phyloP scores from a whole-genome alignment of 1,139 yeast genomes.

The Pichia sp. region DNA sequence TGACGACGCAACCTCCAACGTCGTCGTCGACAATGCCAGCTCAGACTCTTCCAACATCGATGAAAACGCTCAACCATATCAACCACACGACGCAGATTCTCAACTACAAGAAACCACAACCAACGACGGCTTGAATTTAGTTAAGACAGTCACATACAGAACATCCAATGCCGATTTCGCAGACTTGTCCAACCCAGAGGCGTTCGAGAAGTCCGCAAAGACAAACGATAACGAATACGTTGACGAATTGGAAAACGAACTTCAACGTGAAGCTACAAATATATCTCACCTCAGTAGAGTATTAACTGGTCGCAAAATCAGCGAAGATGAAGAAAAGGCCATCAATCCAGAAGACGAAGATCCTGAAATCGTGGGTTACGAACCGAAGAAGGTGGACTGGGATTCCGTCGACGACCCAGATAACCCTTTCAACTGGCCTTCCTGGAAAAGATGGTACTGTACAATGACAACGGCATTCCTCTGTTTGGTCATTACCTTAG shows the following conservation, averaged over 20 bases:
- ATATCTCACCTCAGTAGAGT: slow-evolving; percentile 20
- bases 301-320: slow-evolving; percentile 12
- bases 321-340: slow-evolving; percentile 9
- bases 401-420: slow-evolving; percentile 58
- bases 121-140: background rate
- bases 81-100: background rate
- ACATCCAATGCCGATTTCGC: background rate
- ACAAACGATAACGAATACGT: slow-evolving; percentile 21
- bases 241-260: slow-evolving; percentile 26
- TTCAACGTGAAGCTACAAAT: slow-evolving; percentile 23
- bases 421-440: slow-evolving; percentile 67
- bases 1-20: background rate
- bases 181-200: slow-evolving; percentile 1
- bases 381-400: slow-evolving; percentile 53
- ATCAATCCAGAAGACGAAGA: slow-evolving; percentile 12
- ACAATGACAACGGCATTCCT: slow-evolving; percentile 62
- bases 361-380: slow-evolving; percentile 31
- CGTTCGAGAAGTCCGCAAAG: slow-evolving; percentile 1
- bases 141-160: slow-evolving; percentile 12
- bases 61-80: background rate
- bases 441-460: slow-evolving; percentile 58
- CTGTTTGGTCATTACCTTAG: slow-evolving; percentile 68
- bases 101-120: too few species aligned
- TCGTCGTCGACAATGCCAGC: background rate
- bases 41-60: background rate